These are phyloP conservation scores for Exophiala sp. DNA, from an alignment of 2,329 filamentous ascomycete genomes.

Conservation along the genomic window DNA sequence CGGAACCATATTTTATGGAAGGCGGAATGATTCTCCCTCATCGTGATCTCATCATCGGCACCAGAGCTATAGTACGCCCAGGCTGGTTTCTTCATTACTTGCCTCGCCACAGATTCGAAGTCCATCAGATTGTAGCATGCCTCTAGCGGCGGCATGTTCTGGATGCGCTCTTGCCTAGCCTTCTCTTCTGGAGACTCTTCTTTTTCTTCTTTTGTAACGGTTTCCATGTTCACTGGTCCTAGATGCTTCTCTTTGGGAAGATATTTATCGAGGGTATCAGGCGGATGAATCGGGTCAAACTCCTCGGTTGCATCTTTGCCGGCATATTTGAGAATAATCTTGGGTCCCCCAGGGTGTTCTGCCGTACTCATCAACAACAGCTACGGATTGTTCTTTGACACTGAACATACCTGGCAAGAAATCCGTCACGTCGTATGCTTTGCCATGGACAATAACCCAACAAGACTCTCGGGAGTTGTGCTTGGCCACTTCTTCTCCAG, in stretches of 20 bases:
- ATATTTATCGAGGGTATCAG: constrained; percentile 77
- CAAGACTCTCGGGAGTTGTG: constrained; percentile 79
- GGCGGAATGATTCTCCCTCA: constrained; percentile 90
- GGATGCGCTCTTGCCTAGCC: constrained; percentile 66
- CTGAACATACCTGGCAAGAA: constrained; percentile 55
- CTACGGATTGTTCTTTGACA: not conserved
- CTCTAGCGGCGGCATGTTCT: constrained; percentile 69
- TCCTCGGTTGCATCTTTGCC: constrained; percentile 91
- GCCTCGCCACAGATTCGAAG: constrained; percentile 86
- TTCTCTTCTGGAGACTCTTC: constrained; percentile 64
- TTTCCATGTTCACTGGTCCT: constrained; percentile 82
- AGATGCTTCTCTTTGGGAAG: constrained; percentile 80
- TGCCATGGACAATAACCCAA: constrained; percentile 86
- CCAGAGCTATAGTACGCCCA: constrained; percentile 98
- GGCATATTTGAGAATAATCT: constrained; percentile 95
- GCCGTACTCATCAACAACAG: constrained; percentile 9
- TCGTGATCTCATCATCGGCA: constrained; percentile 85
- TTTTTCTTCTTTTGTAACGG: constrained; percentile 37
- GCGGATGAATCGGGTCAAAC: constrained; percentile 83
- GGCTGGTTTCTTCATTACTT: constrained; percentile 89
- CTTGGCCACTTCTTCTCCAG: constrained; percentile 57
- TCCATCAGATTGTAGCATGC: constrained; percentile 93
- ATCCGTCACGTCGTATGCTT: constrained; percentile 84
- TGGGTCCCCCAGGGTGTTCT: constrained; percentile 83
- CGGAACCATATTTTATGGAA: constrained; percentile 98